A percentile compares a stretch with the other conserved stretches of the same genome.
These are phyloP conservation scores for Pyricularia pennisetigena DNA, from an alignment of 2,329 filamentous ascomycete genomes.

Conservation along the genomic window DNA sequence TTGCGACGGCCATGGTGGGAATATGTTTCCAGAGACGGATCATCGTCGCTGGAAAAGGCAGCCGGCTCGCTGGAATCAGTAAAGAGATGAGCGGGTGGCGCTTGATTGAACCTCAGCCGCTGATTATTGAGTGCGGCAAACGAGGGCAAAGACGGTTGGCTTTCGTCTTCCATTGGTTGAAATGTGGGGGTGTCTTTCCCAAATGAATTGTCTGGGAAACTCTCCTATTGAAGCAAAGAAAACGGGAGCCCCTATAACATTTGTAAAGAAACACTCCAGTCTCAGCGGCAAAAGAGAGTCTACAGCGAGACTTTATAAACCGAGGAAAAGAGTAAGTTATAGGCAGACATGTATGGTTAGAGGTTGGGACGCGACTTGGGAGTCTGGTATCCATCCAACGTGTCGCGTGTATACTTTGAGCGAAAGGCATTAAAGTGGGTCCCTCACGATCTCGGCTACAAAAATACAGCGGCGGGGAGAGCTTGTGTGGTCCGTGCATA, in stretches of 20 bases:
- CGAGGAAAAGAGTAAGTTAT: not conserved
- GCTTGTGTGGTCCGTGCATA: not conserved
- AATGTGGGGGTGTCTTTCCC: not conserved
- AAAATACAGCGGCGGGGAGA: not conserved
- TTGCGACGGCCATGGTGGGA: constrained; percentile 46
- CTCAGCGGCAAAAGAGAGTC: not conserved
- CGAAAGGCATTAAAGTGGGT: not conserved
- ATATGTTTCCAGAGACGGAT: constrained; percentile 58
- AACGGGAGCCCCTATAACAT: not conserved
- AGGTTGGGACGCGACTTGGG: not conserved
- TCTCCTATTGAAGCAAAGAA: not conserved
- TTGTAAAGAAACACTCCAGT: not conserved
- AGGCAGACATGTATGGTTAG: not conserved
- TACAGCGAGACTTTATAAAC: not conserved
- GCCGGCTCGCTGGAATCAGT: constrained; percentile 61
- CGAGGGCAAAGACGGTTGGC: not conserved
- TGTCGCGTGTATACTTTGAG: not conserved
- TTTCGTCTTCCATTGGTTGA: constrained; percentile 1
- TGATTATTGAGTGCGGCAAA: not conserved
- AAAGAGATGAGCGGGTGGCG: constrained; percentile 19
- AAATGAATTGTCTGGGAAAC: not conserved
- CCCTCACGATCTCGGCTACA: not conserved
- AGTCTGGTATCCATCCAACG: not conserved
- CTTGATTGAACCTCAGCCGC: not conserved
- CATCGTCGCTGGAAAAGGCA: constrained; percentile 64